These are phyloP conservation scores for Haematococcus lacustris DNA, from an alignment of 139 green algal genomes.

Conservation along the genomic window DNA sequence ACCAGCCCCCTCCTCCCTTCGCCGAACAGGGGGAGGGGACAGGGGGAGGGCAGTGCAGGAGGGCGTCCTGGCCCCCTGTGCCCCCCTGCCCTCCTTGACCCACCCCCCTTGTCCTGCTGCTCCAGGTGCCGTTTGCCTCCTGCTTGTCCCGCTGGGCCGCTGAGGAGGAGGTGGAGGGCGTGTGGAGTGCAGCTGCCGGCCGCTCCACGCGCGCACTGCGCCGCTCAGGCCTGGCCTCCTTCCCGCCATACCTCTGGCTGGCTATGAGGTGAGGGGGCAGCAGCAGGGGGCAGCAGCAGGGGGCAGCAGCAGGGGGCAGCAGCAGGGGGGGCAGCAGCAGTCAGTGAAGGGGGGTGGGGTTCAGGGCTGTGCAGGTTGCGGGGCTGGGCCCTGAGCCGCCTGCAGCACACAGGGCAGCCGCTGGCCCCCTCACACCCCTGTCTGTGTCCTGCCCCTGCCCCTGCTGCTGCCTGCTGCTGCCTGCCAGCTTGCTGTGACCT, in stretches of 20 bases:
- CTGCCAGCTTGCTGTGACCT: too few species aligned
- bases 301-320: too few species aligned
- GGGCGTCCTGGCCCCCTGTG: too few species aligned
- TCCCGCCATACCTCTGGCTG: constrained; percentile 86
- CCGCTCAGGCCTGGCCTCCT: constrained; percentile 67
- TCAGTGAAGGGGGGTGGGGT: neutral
- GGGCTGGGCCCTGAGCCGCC: neutral
- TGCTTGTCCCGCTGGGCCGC: constrained; percentile 70
- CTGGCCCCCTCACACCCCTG: neutral
- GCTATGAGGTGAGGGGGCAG: neutral
- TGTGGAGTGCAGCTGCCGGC: constrained; percentile 62
- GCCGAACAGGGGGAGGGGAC: too few species aligned
- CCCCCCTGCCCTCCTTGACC: too few species aligned
- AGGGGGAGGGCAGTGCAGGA: too few species aligned
- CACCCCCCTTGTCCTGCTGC: too few species aligned
- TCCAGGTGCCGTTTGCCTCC: constrained; percentile 71
- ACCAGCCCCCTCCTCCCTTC: too few species aligned
- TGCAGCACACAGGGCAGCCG: neutral
- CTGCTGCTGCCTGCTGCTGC: neutral
- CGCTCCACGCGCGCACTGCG: constrained; percentile 37
- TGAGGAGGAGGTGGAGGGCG: constrained; percentile 68
- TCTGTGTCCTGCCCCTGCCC: neutral
- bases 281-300: too few species aligned
- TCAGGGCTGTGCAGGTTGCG: neutral
- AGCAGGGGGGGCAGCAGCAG: too few species aligned